These are phyloP conservation scores for Apiospora phragmitis DNA, from an alignment of 2,329 filamentous ascomycete species.

Conservation along the genomic window DNA sequence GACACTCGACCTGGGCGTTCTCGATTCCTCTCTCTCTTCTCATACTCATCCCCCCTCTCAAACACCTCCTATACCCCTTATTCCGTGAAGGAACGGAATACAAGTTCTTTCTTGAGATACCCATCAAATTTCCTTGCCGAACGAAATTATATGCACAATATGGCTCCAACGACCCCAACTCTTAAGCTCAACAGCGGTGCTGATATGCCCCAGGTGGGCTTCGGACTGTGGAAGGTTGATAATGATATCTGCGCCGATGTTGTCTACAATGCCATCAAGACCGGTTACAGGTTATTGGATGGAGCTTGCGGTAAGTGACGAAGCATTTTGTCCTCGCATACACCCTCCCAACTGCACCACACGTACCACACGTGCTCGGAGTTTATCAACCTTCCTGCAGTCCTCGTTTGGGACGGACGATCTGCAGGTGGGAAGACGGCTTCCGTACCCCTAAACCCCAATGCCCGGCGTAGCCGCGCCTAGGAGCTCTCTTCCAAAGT, in stretches of 20 bases:
- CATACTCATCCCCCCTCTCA: neutral
- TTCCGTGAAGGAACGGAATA: neutral
- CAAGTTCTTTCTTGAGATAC: neutral
- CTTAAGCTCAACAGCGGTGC: constrained; percentile 66
- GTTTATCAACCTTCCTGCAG: neutral
- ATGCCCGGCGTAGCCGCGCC: neutral
- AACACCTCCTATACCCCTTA: neutral
- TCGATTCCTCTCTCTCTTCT: neutral
- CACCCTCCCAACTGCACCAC: neutral
- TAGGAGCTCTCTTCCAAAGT: neutral
- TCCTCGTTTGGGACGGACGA: neutral
- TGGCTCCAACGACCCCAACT: constrained; percentile 35
- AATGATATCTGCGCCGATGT: constrained; percentile 71
- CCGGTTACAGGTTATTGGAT: constrained; percentile 61
- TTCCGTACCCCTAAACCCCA: neutral
- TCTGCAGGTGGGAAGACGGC: neutral
- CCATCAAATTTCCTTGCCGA: neutral
- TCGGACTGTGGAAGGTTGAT: constrained; percentile 82
- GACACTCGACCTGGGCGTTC: neutral
- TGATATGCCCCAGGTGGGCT: constrained; percentile 75
- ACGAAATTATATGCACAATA: constrained; percentile 3
- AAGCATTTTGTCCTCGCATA: neutral
- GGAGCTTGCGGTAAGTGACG: constrained; percentile 57
- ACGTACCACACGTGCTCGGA: neutral
- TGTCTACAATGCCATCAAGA: constrained; percentile 74